Evolutionary conservation across 257 asterid species (phyloP).

Genomic region (Solanum sejunctum): DNA sequence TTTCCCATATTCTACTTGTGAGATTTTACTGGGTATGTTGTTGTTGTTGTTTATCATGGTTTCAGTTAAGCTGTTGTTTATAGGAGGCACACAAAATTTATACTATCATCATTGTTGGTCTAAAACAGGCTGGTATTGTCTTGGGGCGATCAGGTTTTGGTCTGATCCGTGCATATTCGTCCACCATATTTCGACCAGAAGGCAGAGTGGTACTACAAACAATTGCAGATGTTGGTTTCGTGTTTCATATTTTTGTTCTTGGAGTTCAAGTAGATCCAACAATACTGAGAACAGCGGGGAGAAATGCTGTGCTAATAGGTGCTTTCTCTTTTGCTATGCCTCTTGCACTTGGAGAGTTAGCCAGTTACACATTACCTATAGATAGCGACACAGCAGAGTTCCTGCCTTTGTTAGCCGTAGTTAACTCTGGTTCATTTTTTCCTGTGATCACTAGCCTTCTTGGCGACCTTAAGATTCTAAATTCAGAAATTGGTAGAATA

Average conservation of each 20-base stretch:
- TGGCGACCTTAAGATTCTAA: constrained; percentile 46
- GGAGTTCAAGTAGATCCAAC: constrained; percentile 40
- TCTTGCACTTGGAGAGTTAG: constrained; percentile 6
- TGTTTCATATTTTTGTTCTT: constrained; percentile 40
- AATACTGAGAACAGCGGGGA: constrained; percentile 12
- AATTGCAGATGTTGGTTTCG: constrained; percentile 32
- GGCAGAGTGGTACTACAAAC: constrained; percentile 36
- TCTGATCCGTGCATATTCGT: not conserved
- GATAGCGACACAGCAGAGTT: not conserved
- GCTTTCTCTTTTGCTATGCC: constrained; percentile 22
- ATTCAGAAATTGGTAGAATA: constrained; percentile 45
- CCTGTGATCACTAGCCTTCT: constrained; percentile 42
- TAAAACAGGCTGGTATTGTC: constrained; percentile 41
- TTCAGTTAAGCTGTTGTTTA: not conserved
- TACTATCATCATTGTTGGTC: not conserved
- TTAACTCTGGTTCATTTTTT: constrained; percentile 31
- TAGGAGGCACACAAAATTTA: not conserved
- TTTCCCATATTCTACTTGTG: too few species aligned
- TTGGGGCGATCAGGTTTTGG: constrained; percentile 37
- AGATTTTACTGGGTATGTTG: too few species aligned
- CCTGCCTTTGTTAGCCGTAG: constrained; percentile 14
- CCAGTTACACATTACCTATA: constrained; percentile 3
- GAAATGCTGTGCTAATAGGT: constrained; percentile 31
- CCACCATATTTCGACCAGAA: constrained; percentile 25
- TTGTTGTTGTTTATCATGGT: not conserved